These are phyloP conservation scores for Mycena crocata DNA, from an alignment of 768 basidiomycete genomes.

Conservation along the genomic window DNA sequence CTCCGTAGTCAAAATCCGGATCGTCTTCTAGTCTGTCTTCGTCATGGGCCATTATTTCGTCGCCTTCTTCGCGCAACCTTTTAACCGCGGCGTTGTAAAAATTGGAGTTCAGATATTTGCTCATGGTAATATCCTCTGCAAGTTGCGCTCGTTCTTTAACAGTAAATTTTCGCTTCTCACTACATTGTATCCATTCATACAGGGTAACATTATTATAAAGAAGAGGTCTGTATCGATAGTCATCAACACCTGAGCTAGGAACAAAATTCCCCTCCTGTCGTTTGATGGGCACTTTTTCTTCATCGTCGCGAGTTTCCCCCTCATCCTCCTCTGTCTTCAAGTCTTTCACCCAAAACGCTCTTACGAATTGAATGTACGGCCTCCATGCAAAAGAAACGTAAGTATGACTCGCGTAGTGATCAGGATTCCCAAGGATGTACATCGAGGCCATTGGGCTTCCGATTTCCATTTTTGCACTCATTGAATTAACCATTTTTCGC, in stretches of 20 bases:
- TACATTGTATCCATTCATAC: neutral
- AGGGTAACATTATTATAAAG: neutral
- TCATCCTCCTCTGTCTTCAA: neutral
- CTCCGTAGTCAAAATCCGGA: neutral
- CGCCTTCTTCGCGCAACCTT: neutral
- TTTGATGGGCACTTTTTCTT: neutral
- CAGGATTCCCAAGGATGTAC: slow-evolving; percentile 42
- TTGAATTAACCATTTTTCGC: neutral
- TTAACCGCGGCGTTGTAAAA: neutral
- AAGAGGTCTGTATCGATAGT: neutral
- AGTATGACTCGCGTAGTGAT: neutral
- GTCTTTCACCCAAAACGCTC: neutral
- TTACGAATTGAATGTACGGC: neutral
- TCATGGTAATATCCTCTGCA: neutral
- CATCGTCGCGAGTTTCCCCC: neutral
- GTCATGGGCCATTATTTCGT: neutral
- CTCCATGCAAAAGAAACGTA: neutral
- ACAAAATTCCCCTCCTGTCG: neutral
- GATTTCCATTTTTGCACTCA: slow-evolving; percentile 39
- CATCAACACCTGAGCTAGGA: neutral
- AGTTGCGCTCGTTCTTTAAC: neutral
- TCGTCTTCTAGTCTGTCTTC: neutral
- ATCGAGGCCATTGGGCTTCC: slow-evolving; percentile 46
- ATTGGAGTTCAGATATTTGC: neutral
- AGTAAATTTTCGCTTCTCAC: neutral